Conservation (phyloP, 176 grass and related monocot genomes). For the Panicum miliaceum region DNA sequence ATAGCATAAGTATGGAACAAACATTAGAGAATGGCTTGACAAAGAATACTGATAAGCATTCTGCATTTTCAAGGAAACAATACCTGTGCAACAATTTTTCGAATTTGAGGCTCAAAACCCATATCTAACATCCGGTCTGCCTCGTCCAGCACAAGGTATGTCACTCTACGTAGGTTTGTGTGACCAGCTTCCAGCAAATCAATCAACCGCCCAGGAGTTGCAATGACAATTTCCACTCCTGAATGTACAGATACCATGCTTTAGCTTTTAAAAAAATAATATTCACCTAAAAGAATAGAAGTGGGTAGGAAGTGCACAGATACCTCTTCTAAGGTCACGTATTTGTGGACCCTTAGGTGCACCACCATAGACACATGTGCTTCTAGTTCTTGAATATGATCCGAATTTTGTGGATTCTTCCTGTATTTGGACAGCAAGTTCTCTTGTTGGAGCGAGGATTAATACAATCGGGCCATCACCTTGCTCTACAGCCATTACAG, state of each 20-base stretch:
- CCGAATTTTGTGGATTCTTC: slow-evolving; percentile 90
- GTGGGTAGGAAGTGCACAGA: not conserved
- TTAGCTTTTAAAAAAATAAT: not conserved
- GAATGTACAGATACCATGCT: slow-evolving; percentile 3
- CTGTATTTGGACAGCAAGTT: slow-evolving; percentile 96
- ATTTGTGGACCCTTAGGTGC: slow-evolving; percentile 96
- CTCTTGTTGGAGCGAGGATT: slow-evolving; percentile 94
- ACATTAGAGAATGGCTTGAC: not conserved
- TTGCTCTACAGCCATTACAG: slow-evolving; percentile 55
- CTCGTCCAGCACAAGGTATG: slow-evolving; percentile 93
- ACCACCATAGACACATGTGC: slow-evolving; percentile 90
- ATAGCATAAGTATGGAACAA: slow-evolving; percentile 29
- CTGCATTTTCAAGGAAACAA: not conserved
- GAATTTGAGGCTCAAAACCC: slow-evolving; percentile 97
- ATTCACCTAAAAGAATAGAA: not conserved
- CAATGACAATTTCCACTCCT: slow-evolving; percentile 95
- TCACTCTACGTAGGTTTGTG: slow-evolving; percentile 87
- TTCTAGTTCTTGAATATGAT: slow-evolving; percentile 72
- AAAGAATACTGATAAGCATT: not conserved
- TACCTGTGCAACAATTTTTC: slow-evolving; percentile 93
- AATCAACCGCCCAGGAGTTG: slow-evolving; percentile 88
- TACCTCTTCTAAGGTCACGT: slow-evolving; percentile 92
- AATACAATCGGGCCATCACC: slow-evolving; percentile 90
- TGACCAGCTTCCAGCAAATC: slow-evolving; percentile 91
- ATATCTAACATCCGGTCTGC: slow-evolving; percentile 98